Base-by-base conservation (phyloP, 2,329 filamentous ascomycete species). In the Cercospora citrullina region DNA sequence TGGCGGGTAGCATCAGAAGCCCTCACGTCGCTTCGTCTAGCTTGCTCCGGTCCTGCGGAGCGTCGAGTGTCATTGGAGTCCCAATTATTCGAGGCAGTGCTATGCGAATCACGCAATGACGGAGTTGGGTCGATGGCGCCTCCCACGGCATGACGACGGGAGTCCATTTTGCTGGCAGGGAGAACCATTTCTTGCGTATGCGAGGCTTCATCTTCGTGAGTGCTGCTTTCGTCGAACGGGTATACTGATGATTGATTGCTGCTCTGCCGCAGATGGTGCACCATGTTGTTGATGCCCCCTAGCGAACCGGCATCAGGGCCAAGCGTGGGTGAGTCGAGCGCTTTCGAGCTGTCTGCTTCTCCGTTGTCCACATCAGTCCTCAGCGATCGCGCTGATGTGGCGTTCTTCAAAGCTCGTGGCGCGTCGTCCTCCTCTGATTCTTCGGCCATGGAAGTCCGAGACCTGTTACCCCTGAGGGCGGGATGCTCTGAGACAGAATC, bases 201-300 rank as follows among this genome's bases (percentile, higher is more conserved):
- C 1, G 73, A 68, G 10, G 71, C 63, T 12, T 73, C 71, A 12
- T 73, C 72, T 10, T 67, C 64, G 8, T 60, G 82, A 82, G 26
- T 80, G 80, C 65, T 81, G 81, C 28, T 87, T 87, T 79, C 75
- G 30, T 79, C 75, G 10, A 67, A 63, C 5, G 75, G 79, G 64
- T 92, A 93, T 28, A 95, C 84, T 0, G 93, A 96, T 0, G 94
- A 98, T 14, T 88, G 86, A 67, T 90, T 90, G 80, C 94, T 98
- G 71, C 90, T 88, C 36, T 88, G 88, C 61, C 95, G 89, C 48
- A 98, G 82, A 82, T 98, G 95, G 69, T 94, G 77, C 60, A 79
- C 73, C 74, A 79, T 75, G 58, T 74, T 75, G 61, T 90, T 94
- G 16, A 97, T 83, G 0, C 92, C 93, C 18, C 78, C 66, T 23